Evolutionary conservation across 2,329 filamentous ascomycete genomes (phyloP), one percentile per base, ranked within the genome.

Genomic region (Ceratocystis smalleyi): DNA sequence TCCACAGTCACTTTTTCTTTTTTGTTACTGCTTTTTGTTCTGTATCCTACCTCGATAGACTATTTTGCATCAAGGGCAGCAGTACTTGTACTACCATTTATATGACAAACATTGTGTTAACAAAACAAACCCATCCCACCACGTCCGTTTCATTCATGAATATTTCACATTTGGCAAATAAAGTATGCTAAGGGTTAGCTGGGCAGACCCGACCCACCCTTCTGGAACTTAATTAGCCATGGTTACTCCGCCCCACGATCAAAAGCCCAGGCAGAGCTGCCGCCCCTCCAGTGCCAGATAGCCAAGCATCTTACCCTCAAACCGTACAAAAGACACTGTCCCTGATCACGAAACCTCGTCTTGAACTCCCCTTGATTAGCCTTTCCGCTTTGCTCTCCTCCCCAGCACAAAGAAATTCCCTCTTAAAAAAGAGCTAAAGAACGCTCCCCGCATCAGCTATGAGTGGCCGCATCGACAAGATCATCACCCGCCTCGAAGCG

Each of bases 401-500:
- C 10, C 59, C 43, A 10, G 24, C 4, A 15, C 45, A 43, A 47
- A 43, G 27, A 5, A 10, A 43, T 47, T 12, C 59, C 7, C 27
- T 40, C 30, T 47, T 22, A 15, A 15, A 40, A 40, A 40, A 40
- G 10, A 40, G 12, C 35, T 5, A 1, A 12, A 15, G 35, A 15
- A 24, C 47, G 8, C 47, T 22, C 22, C 47, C 47, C 10, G 10
- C 27, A n/a, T 10, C 15, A 60, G 51, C 35, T 32, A 68, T 67
- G 67, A 67, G 70, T 70, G 75, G 77, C 73, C 79, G 79, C 72
- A 80, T 80, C 72, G 76, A 78, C 64, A 79, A 79, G 72, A 84
- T 84, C 74, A 82, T 84, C 69, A 73, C 78, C 65, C 79, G 82
- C 30, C 85, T 96, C 74, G 88, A 92, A 77, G 80, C 88, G 75